Evolutionary conservation across 2,329 filamentous ascomycete species (phyloP), one percentile per base, ranked within the genome.

Genomic region (Ophiocordyceps camponoti-saundersi): DNA sequence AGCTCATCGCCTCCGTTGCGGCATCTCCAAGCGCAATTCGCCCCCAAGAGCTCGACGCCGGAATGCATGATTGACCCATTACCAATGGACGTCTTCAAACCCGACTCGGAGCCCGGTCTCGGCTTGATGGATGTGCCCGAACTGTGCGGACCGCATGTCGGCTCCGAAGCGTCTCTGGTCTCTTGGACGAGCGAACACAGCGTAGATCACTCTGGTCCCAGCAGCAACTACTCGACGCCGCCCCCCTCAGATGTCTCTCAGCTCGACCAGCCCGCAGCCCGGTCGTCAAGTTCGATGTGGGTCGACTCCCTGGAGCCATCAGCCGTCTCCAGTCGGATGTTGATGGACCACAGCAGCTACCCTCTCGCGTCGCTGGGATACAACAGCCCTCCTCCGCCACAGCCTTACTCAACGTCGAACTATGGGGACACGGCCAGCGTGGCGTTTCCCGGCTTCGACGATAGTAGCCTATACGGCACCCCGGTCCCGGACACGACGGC

Each of bases 191-290:
- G 69, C 26, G 57, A 55, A 44, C 63, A 69, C 10, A 61, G 60
- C 6, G 66, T 68, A 59, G 54, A 62, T 3, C 70, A 69, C 3
- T 70, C 70, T 13, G 60, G 66, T n/a, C 62, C 69, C 8, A 67
- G 67, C 42, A 72, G 69, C 56, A 61, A 59, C 22, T 72, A 67
- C 51, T 73, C 71, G 3, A 69, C 70, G 3, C 65, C 53, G 11
- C 65, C 53, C 6, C 53, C 68, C 18, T 67, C 68, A 7, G 67
- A 68, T 15, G 60, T 57, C 42, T 54, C 60, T 2, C 51, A 57
- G 22, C 55, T 55, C 39, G 51, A 57, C n/a, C 56, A 53, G 7
- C 49, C 55, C 2, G 50, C 57, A n/a, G 53, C 53, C 15, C 55
- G 53, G 11, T 52, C 59, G 6, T 56, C 62, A 3, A 57, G 54